Evolutionary conservation across 495 filamentous ascomycete species (phyloP).

Genomic region (Copromyces sp.): DNA sequence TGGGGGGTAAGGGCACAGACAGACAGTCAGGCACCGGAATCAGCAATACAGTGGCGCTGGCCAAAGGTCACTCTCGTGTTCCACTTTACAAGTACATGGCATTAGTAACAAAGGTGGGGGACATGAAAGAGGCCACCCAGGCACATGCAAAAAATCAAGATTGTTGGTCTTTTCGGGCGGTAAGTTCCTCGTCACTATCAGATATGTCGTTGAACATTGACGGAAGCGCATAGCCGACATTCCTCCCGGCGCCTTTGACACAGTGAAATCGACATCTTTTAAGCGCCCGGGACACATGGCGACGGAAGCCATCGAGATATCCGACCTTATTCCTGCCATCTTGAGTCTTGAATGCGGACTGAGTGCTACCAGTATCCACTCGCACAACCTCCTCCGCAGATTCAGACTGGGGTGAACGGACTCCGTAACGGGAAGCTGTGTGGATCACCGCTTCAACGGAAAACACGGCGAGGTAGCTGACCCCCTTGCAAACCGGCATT

Average conservation of each 20-base stretch:
- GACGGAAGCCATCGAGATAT: not conserved
- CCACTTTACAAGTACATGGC: not conserved
- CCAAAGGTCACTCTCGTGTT: not conserved
- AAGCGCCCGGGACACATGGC: not conserved
- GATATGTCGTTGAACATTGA: not conserved
- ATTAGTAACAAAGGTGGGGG: not conserved
- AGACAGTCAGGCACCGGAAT: not conserved
- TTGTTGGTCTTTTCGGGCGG: not conserved
- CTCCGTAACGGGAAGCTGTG: not conserved
- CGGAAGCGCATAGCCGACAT: not conserved
- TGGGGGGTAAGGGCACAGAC: not conserved
- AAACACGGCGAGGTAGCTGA: not conserved
- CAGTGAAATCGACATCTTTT: not conserved
- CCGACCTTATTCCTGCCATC: not conserved
- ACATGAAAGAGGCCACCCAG: not conserved
- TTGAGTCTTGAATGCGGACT: not conserved
- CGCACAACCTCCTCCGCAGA: not conserved
- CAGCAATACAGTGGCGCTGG: not conserved
- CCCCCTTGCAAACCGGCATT: not conserved
- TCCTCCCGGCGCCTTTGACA: not conserved
- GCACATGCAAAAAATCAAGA: not conserved
- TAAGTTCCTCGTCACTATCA: not conserved
- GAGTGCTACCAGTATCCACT: not conserved
- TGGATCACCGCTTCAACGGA: not conserved
- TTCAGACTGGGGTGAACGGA: not conserved